Evolutionary conservation across 257 asterid species (phyloP).

Genomic region (Forsythia suspensa): DNA sequence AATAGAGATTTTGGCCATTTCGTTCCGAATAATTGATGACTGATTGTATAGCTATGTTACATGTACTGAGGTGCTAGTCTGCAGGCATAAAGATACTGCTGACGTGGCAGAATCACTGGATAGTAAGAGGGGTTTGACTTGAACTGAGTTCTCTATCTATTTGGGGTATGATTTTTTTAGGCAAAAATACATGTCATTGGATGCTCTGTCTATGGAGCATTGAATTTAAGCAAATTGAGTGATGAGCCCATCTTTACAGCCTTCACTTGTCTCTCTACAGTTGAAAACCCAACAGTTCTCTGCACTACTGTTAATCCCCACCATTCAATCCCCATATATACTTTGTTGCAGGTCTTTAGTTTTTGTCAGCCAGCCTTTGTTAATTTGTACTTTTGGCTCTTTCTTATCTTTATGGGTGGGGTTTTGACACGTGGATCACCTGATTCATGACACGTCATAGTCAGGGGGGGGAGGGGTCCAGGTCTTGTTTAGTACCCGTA

Average conservation of each 20-base stretch:
- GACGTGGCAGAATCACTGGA: slow-evolving; percentile 11
- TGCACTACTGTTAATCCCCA: not conserved
- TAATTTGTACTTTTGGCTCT: not conserved
- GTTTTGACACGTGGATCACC: slow-evolving; percentile 28
- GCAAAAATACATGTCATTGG: slow-evolving; percentile 10
- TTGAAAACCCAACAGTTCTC: slow-evolving; percentile 20
- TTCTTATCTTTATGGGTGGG: slow-evolving; percentile 16
- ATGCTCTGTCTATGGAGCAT: slow-evolving; percentile 10
- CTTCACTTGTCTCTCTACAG: slow-evolving; percentile 13
- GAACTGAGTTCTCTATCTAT: not conserved
- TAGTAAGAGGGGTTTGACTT: not conserved
- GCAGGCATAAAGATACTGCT: not conserved
- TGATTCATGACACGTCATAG: slow-evolving; percentile 13
- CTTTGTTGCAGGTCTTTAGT: slow-evolving; percentile 1
- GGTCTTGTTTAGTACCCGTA: not conserved
- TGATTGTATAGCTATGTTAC: no score
- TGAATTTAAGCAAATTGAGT: not conserved
- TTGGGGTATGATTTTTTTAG: not conserved
- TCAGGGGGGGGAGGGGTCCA: not conserved
- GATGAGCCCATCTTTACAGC: not conserved
- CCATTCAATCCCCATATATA: slow-evolving; percentile 12
- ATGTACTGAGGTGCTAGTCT: no score
- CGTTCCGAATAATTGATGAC: no score
- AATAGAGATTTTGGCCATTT: no score
- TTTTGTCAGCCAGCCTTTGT: slow-evolving; percentile 15